Conservation (phyloP, 1,284 basidiomycete genomes). For the Apiotrichum montevideense region DNA sequence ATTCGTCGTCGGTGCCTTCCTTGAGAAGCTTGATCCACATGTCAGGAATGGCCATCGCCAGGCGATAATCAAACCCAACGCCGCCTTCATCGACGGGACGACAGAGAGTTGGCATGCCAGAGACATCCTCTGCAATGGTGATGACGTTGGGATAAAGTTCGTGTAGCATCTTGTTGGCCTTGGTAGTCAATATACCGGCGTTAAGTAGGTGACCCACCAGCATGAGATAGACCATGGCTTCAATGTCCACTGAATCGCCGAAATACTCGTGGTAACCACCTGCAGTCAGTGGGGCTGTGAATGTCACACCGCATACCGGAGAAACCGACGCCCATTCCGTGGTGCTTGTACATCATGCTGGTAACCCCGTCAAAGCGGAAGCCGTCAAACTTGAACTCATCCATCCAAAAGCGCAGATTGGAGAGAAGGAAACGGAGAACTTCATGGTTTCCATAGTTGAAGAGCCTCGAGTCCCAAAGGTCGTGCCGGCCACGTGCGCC, state of each 20-base stretch:
- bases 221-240: constrained; percentile 94
- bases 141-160: constrained; percentile 68
- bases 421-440: constrained; percentile 90
- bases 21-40: constrained; percentile 99
- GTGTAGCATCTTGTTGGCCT: constrained; percentile 92
- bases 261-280: constrained; percentile 97
- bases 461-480: constrained; percentile 88
- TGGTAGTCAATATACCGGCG: constrained; percentile 5
- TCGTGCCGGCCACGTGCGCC: constrained; percentile 85
- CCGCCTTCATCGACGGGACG: constrained; percentile 74
- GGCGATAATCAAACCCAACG: constrained; percentile 92
- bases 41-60: constrained; percentile 97
- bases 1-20: constrained; percentile 78
- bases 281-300: constrained; percentile 9
- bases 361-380: constrained; percentile 99
- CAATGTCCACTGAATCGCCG: constrained; percentile 73
- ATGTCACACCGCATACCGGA: constrained; percentile 52
- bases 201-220: constrained; percentile 56
- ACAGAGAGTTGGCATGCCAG: constrained; percentile 94
- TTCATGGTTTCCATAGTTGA: constrained; percentile 94
- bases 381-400: constrained; percentile 91
- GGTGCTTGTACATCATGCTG: constrained; percentile 97
- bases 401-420: constrained; percentile 92
- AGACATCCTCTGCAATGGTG: constrained; percentile 93
- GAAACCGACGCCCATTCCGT: constrained; percentile 95